These are phyloP conservation scores for Neoascochyta sp. DNA, from an alignment of 2,329 filamentous ascomycete genomes.

Conservation along the genomic window DNA sequence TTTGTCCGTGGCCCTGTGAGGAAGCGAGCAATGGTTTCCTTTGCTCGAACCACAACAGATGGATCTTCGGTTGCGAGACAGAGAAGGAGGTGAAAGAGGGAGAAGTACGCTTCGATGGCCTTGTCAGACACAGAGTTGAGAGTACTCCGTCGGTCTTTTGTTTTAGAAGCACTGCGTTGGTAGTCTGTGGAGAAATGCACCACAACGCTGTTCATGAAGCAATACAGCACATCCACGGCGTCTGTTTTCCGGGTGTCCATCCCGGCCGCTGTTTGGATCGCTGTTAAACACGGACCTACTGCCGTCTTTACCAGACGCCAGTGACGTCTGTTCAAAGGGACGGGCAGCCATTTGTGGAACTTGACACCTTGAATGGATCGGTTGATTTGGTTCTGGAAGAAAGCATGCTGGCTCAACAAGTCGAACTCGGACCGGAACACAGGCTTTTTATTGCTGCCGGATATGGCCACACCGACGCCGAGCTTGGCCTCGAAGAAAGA, in stretches of 20 bases:
- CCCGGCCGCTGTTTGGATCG: slow-evolving; percentile 25
- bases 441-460: slow-evolving; percentile 15
- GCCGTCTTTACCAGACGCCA: slow-evolving; percentile 40
- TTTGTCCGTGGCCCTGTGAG: slow-evolving; percentile 42
- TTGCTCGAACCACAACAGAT: slow-evolving; percentile 40
- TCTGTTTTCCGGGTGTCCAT: slow-evolving; percentile 12
- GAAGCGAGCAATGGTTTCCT: slow-evolving; percentile 41
- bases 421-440: slow-evolving; percentile 50
- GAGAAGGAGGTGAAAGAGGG: slow-evolving; percentile 51
- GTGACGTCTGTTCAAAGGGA: slow-evolving; percentile 47
- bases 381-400: slow-evolving; percentile 34
- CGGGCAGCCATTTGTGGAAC: slow-evolving; percentile 47
- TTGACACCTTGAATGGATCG: slow-evolving; percentile 43
- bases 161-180: slow-evolving; percentile 9
- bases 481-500: slow-evolving; percentile 40
- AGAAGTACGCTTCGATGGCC: slow-evolving; percentile 53
- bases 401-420: slow-evolving; percentile 45
- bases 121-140: slow-evolving; percentile 51
- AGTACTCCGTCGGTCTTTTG: slow-evolving; percentile 34
- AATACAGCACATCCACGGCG: slow-evolving; percentile 40
- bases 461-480: slow-evolving; percentile 43
- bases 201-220: slow-evolving; percentile 52
- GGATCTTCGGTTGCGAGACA: slow-evolving; percentile 44
- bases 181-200: slow-evolving; percentile 45
- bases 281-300: slow-evolving; percentile 21